Conservation (phyloP, 768 basidiomycete genomes). For the Leccinum obscurum region DNA sequence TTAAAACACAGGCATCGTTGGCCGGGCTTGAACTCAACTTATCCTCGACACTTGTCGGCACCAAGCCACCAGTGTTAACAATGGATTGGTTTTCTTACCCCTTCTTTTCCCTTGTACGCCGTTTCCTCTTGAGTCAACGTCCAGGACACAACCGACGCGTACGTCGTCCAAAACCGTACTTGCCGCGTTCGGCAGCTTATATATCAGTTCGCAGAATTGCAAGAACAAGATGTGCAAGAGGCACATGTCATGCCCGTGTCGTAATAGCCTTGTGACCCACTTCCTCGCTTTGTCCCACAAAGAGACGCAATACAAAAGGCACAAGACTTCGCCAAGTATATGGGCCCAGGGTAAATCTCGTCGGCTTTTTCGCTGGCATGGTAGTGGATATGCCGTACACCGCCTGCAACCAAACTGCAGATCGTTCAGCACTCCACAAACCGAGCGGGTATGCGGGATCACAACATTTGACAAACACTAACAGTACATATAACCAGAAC, state of each 20-base stretch:
- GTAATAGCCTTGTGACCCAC: background rate
- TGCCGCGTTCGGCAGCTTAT: conserved; percentile 2
- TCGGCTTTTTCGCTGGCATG: background rate
- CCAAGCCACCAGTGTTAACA: background rate
- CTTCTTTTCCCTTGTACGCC: background rate
- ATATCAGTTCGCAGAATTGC: conserved; percentile 58
- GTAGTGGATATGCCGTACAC: no score
- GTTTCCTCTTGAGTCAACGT: conserved; percentile 15
- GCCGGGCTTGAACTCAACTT: background rate
- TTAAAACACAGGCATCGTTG: background rate
- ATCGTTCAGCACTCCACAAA: background rate
- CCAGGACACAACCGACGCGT: conserved; percentile 95
- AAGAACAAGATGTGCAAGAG: conserved; percentile 96
- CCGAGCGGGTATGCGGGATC: background rate
- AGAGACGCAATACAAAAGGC: conserved; percentile 99
- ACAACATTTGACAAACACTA: background rate
- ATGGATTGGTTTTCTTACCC: background rate
- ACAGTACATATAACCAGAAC: background rate
- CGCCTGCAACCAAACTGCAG: no score
- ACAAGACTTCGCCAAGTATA: conserved; percentile 80
- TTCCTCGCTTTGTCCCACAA: conserved; percentile 67
- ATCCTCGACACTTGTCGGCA: background rate
- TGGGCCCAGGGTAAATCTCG: no score
- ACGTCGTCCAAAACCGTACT: conserved; percentile 36
- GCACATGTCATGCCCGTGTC: conserved; percentile 69